Evolutionary conservation across 805 yeast genomes (phyloP).

Genomic region (Lachancea lanzarotensis): DNA sequence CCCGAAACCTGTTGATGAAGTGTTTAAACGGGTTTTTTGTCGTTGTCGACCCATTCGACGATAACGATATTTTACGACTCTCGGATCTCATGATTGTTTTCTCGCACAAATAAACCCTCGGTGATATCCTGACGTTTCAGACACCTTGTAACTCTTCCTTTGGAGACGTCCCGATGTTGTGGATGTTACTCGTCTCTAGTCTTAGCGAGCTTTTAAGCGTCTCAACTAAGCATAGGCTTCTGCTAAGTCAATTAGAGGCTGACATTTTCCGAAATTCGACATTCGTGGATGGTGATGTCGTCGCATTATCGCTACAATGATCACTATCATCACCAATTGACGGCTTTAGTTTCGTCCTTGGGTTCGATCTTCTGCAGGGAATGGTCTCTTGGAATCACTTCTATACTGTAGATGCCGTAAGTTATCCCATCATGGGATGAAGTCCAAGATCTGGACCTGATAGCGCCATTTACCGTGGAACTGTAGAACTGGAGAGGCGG

Average conservation of each 20-base stretch:
- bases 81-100: neutral
- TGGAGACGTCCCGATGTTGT: too few species aligned
- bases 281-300: too few species aligned
- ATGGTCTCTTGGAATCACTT: slow-evolving; percentile 24
- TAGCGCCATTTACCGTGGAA: slow-evolving; percentile 61
- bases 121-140: too few species aligned
- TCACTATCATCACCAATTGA: slow-evolving; percentile 2
- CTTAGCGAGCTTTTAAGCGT: too few species aligned
- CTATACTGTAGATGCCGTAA: slow-evolving; percentile 45
- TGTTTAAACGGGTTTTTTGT: slow-evolving; percentile 2
- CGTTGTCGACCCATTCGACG: neutral
- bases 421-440: slow-evolving; percentile 75
- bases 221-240: too few species aligned
- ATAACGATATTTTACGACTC: neutral
- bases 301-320: neutral
- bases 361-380: neutral
- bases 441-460: slow-evolving; percentile 72
- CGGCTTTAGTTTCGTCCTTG: slow-evolving; percentile 1
- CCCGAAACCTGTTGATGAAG: slow-evolving; percentile 2
- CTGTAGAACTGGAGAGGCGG: slow-evolving; percentile 62
- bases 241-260: too few species aligned
- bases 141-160: too few species aligned
- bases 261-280: too few species aligned
- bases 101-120: neutral
- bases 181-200: too few species aligned